A percentile compares a stretch with the other conserved stretches of the same genome.
phyloP scores from a whole-genome alignment of 306 rosid genomes.

The Inga laurina region DNA sequence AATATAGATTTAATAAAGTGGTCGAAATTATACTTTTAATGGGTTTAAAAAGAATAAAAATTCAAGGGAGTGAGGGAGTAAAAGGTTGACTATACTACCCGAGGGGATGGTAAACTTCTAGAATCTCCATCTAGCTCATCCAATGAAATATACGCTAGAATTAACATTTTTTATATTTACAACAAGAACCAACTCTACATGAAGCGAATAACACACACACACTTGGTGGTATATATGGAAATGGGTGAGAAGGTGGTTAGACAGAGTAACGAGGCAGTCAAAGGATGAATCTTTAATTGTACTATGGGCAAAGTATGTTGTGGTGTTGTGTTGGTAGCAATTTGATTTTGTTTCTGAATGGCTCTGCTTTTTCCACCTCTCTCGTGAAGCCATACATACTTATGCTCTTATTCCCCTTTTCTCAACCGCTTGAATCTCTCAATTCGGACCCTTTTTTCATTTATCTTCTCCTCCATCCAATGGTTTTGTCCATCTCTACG shows the following conservation, averaged over 20 bases:
- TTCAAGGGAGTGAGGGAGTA: neutral
- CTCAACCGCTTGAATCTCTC: conserved; percentile 28
- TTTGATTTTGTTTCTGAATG: conserved; percentile 41
- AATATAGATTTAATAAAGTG: neutral
- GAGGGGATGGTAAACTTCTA: neutral
- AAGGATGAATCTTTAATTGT: conserved; percentile 55
- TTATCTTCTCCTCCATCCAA: neutral
- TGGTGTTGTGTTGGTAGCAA: conserved; percentile 31
- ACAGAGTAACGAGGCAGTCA: conserved; percentile 53
- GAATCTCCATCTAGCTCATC: neutral
- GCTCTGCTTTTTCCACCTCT: conserved; percentile 53
- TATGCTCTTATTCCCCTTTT: conserved; percentile 10
- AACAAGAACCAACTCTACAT: too few relatives aligned
- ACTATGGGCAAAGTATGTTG: conserved; percentile 50
- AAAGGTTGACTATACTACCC: neutral
- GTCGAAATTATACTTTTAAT: neutral
- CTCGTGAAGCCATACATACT: conserved; percentile 15
- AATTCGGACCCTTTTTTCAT: conserved; percentile 10
- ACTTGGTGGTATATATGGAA: neutral
- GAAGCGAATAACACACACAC: too few relatives aligned
- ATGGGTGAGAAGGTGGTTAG: conserved; percentile 2
- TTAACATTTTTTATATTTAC: too few relatives aligned
- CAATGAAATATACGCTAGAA: neutral
- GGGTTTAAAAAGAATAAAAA: neutral
- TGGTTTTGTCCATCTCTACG: conserved; percentile 9